phyloP scores from a whole-genome alignment of 2,329 filamentous ascomycete species.

The Penicillium thymicola region DNA sequence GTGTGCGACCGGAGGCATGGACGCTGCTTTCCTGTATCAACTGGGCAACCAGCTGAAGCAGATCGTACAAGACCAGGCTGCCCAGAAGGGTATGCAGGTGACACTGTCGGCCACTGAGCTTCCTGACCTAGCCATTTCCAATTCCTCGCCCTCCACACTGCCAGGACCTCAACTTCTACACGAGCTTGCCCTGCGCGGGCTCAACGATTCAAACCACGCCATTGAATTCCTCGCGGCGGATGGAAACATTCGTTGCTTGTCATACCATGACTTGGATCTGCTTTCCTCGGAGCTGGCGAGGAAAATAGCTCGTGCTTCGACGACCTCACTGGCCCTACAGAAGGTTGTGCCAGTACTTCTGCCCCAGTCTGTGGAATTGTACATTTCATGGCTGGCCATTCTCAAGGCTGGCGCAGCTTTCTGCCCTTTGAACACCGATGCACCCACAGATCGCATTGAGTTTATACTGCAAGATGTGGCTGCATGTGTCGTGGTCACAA shows the following conservation, averaged over 20 bases:
- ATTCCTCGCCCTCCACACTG: conserved; percentile 52
- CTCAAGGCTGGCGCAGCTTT: conserved; percentile 81
- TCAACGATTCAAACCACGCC: conserved; percentile 46
- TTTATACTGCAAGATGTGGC: conserved; percentile 79
- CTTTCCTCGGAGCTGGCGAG: conserved; percentile 56
- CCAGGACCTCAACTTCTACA: conserved; percentile 58
- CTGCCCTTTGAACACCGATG: conserved; percentile 77
- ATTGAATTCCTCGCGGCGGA: conserved; percentile 61
- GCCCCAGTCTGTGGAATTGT: conserved; percentile 72
- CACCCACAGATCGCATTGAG: conserved; percentile 69
- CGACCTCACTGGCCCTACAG: conserved; percentile 2
- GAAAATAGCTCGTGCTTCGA: conserved; percentile 42
- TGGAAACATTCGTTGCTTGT: conserved; percentile 48
- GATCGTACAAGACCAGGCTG: conserved; percentile 24
- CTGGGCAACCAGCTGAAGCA: conserved; percentile 29
- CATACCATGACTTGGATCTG: conserved; percentile 62
- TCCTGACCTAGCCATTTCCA: conserved; percentile 54
- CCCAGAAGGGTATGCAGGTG: conserved; percentile 13
- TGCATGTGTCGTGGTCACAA: conserved; percentile 67
- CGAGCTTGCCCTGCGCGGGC: conserved; percentile 55
- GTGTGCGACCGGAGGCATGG: conserved; percentile 25
- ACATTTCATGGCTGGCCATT: conserved; percentile 72
- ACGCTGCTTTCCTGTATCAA: conserved; percentile 25
- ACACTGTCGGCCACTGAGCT: conserved; percentile 9
- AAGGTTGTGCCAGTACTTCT: conserved; percentile 70